Percentiles rank a stretch among this genome's conserved stretches.
Evolutionary conservation across 257 asterid species (phyloP).

Genomic region (Nicotiana tomentosiformis): DNA sequence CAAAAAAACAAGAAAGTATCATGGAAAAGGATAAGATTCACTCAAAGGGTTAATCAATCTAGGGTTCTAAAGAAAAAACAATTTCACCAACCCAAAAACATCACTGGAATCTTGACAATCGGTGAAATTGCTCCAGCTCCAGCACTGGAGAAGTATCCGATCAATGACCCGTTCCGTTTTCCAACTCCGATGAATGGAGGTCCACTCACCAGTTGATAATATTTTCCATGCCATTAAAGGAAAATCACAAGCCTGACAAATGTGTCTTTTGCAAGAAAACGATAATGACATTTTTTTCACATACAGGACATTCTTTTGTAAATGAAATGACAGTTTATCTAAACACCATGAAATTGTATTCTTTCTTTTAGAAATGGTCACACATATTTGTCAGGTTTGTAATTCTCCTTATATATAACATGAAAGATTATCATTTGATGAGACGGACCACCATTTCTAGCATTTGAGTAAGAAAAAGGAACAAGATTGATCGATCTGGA

Average conservation of each 20-base stretch:
- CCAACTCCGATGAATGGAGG: not conserved
- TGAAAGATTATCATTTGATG: not conserved
- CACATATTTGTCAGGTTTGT: constrained; percentile 28
- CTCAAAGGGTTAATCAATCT: not conserved
- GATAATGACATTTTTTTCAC: too few relatives aligned
- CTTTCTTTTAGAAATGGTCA: too few relatives aligned
- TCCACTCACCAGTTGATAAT: not conserved
- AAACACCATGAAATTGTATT: too few relatives aligned
- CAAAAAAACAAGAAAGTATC: not conserved
- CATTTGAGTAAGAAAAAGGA: not conserved
- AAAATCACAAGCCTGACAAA: constrained; percentile 56
- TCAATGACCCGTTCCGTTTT: not conserved
- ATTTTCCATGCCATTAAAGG: constrained; percentile 28
- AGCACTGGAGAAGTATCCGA: not conserved
- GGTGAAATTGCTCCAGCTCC: not conserved
- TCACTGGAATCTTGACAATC: not conserved
- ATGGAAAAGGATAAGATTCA: too few relatives aligned
- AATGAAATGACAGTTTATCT: too few relatives aligned
- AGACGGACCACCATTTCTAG: not conserved
- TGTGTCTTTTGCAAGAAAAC: not conserved
- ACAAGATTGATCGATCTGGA: not conserved
- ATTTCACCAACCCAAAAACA: not conserved
- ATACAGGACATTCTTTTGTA: too few relatives aligned
- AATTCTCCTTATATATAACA: constrained; percentile 20
- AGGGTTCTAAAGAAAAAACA: not conserved